These are phyloP conservation scores for Stephanodiscus minutulus DNA, from an alignment of 108 stramenopile species.

Conservation along the genomic window DNA sequence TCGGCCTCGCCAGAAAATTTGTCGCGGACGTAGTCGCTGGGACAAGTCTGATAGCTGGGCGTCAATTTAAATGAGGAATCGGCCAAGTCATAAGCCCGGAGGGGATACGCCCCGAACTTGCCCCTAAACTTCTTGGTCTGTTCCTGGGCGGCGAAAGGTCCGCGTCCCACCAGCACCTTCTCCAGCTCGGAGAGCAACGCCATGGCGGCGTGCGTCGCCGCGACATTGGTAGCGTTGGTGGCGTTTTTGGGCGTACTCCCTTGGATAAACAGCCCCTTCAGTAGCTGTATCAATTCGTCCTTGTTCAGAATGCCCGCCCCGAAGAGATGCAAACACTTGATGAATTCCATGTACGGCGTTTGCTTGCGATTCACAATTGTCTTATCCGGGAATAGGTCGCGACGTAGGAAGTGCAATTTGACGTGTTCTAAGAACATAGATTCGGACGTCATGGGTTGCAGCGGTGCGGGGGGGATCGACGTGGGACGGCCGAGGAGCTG, in stretches of 20 bases:
- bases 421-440: constrained; percentile 76
- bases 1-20: constrained; percentile 61
- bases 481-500: constrained; percentile 66
- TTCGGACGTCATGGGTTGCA: constrained; percentile 71
- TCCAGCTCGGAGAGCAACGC: constrained; percentile 70
- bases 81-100: constrained; percentile 60
- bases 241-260: constrained; percentile 85
- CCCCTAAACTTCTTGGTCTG: constrained; percentile 59
- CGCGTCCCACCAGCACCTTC: constrained; percentile 72
- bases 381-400: constrained; percentile 79
- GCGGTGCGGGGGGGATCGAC: constrained; percentile 58
- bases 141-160: constrained; percentile 77
- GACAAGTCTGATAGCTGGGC: constrained; percentile 74
- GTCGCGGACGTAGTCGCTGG: constrained; percentile 62
- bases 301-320: constrained; percentile 84
- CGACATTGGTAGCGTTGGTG: constrained; percentile 54
- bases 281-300: constrained; percentile 87
- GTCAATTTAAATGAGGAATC: constrained; percentile 43
- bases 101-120: constrained; percentile 65
- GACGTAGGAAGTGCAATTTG: constrained; percentile 67
- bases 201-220: constrained; percentile 57
- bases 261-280: constrained; percentile 85
- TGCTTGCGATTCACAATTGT: constrained; percentile 63
- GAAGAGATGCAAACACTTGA: constrained; percentile 90
- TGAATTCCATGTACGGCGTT: constrained; percentile 89